Conservation (phyloP, 495 filamentous ascomycete species). For the Gamarada debralockiae region DNA sequence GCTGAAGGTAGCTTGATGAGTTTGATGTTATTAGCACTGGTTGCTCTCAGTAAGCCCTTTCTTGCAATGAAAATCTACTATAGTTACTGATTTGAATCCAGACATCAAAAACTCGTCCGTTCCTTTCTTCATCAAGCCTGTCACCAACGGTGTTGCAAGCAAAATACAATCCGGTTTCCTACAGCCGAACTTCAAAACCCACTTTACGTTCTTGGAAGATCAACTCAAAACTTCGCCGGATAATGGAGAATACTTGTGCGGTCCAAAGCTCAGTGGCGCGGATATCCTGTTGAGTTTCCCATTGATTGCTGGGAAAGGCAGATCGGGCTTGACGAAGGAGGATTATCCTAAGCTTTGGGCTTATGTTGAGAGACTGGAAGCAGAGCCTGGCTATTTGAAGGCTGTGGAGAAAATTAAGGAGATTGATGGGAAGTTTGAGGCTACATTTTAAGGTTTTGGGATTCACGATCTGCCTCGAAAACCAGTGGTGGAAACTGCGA, state of each 20-base stretch:
- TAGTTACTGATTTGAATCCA: not conserved
- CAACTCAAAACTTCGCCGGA: constrained; percentile 62
- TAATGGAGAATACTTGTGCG: constrained; percentile 67
- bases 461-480: too few relatives aligned
- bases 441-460: constrained; percentile 1
- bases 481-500: too few relatives aligned
- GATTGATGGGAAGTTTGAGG: constrained; percentile 51
- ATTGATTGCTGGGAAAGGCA: constrained; percentile 48
- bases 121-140: constrained; percentile 83
- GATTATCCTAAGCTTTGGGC: constrained; percentile 54
- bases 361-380: constrained; percentile 61
- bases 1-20: constrained; percentile 75
- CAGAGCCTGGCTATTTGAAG: constrained; percentile 54
- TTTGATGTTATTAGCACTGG: constrained; percentile 8
- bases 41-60: constrained; percentile 21
- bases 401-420: constrained; percentile 55
- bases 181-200: constrained; percentile 55
- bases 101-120: constrained; percentile 58
- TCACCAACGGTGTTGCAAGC: constrained; percentile 60
- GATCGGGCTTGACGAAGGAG: constrained; percentile 41
- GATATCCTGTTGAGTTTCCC: constrained; percentile 82
- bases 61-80: not conserved
- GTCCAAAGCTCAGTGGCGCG: constrained; percentile 65
- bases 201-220: constrained; percentile 69
- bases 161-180: constrained; percentile 59